phyloP scores from a whole-genome alignment of 306 rosid genomes.

The Macrotyloma uniflorum region DNA sequence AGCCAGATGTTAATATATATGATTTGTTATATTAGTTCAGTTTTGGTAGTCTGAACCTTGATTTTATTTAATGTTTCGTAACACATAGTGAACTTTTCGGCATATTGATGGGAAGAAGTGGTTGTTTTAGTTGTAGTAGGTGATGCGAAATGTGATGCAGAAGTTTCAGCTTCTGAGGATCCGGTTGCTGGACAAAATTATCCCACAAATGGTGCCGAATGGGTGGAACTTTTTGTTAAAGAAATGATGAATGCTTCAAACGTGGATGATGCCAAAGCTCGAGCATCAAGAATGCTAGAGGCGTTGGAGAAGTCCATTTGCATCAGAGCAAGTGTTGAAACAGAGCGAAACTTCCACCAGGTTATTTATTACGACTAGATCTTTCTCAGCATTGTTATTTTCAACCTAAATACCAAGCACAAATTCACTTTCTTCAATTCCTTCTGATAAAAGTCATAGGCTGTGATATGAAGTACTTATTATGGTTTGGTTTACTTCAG shows the following conservation, averaged over 20 bases:
- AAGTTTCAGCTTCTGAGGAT: conserved; percentile 45
- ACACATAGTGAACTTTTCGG: background rate
- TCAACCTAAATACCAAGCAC: background rate
- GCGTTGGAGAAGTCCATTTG: conserved; percentile 75
- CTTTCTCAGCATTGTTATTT: background rate
- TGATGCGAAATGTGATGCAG: conserved; percentile 46
- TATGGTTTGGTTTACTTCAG: conserved; percentile 46
- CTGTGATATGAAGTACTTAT: conserved; percentile 17
- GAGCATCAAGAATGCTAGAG: conserved; percentile 79
- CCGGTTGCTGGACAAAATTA: conserved; percentile 35
- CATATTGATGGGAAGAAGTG: background rate
- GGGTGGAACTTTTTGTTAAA: conserved; percentile 82
- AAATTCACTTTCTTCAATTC: background rate
- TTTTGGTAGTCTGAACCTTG: too few relatives aligned
- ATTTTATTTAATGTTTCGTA: background rate
- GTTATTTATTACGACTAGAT: conserved; percentile 33
- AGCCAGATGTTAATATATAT: too few relatives aligned
- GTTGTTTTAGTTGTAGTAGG: conserved; percentile 39
- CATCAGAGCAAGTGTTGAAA: conserved; percentile 61
- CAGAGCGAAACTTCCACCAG: conserved; percentile 60
- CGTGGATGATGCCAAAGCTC: conserved; percentile 80
- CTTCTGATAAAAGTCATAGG: background rate
- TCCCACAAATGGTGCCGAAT: conserved; percentile 69
- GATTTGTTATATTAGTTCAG: too few relatives aligned
- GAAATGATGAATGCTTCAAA: conserved; percentile 82